Percentiles rank a stretch among this genome's conserved stretches.
Evolutionary conservation across 225 moss, liverwort and hornwort species (phyloP).

Genomic region (Bryum argenteum): DNA sequence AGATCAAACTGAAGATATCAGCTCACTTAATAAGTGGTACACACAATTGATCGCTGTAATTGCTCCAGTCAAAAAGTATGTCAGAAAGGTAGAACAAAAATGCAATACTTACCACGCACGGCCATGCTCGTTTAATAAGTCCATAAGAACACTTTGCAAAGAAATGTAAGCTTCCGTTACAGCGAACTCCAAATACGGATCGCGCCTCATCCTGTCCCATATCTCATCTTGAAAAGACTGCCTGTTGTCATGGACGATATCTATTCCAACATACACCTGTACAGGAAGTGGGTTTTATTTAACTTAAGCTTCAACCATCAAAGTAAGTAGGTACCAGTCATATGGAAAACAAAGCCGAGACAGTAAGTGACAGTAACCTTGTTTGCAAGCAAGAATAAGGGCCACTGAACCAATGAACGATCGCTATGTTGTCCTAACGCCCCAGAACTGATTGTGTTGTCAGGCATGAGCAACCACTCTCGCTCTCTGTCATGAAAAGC

Average conservation of each 20-base stretch:
- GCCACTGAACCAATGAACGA: slow-evolving; percentile 80
- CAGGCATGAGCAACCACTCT: slow-evolving; percentile 84
- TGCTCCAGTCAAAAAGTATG: neutral
- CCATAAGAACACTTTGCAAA: slow-evolving; percentile 58
- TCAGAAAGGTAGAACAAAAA: slow-evolving; percentile 5
- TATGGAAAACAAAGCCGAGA: slow-evolving; percentile 8
- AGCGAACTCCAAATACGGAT: slow-evolving; percentile 80
- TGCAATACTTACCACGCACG: slow-evolving; percentile 60
- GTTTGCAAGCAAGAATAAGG: slow-evolving; percentile 93
- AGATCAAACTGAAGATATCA: neutral
- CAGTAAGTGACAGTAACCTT: slow-evolving; percentile 57
- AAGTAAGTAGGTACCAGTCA: slow-evolving; percentile 12
- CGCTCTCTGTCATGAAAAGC: slow-evolving; percentile 69
- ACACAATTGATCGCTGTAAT: neutral
- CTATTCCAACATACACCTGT: slow-evolving; percentile 82
- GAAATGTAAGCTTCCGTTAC: slow-evolving; percentile 71
- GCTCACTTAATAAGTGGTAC: neutral
- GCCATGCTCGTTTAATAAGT: slow-evolving; percentile 72
- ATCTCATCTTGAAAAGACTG: slow-evolving; percentile 70
- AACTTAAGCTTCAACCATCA: slow-evolving; percentile 4
- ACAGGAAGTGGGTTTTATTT: slow-evolving; percentile 1
- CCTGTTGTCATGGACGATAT: slow-evolving; percentile 75
- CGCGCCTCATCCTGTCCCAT: slow-evolving; percentile 82
- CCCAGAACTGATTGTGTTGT: slow-evolving; percentile 52
- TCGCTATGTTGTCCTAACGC: slow-evolving; percentile 34